Evolutionary conservation across 1,284 basidiomycete genomes (phyloP).

Genomic region (Boletellus sp.): DNA sequence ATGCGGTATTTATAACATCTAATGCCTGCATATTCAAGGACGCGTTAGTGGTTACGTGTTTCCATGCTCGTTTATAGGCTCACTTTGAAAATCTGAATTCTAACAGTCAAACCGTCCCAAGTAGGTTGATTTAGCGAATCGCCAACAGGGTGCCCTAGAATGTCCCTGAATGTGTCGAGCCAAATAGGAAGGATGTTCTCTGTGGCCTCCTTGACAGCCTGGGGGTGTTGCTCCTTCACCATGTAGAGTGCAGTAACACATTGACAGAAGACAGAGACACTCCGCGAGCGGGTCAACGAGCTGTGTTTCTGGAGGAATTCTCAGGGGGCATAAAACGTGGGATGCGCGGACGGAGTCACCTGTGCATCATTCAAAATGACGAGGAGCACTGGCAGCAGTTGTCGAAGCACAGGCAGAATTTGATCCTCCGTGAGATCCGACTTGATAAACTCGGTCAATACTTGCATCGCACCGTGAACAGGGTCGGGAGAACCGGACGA

Average conservation of each 20-base stretch:
- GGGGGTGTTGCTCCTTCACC: conserved; percentile 90
- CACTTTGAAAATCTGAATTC: conserved; percentile 80
- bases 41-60: neutral
- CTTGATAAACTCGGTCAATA: conserved; percentile 89
- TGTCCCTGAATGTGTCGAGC: conserved; percentile 80
- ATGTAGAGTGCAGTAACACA: conserved; percentile 88
- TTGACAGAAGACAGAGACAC: conserved; percentile 87
- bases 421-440: conserved; percentile 91
- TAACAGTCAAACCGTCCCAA: conserved; percentile 78
- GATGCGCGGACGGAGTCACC: conserved; percentile 39
- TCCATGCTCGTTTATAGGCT: conserved; percentile 12
- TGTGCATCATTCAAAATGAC: conserved; percentile 74
- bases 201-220: conserved; percentile 80
- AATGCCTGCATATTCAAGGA: conserved; percentile 52
- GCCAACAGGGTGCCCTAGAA: conserved; percentile 62
- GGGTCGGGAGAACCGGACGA: conserved; percentile 68
- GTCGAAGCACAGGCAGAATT: conserved; percentile 80
- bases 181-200: conserved; percentile 82
- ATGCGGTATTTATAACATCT: conserved; percentile 71
- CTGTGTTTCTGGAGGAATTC: conserved; percentile 56
- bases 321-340: conserved; percentile 4
- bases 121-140: conserved; percentile 56
- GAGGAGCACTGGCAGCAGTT: conserved; percentile 83
- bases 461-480: conserved; percentile 93
- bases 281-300: conserved; percentile 76